Evolutionary conservation across 2,329 filamentous ascomycete species (phyloP).

Genomic region (Trichoderma atrobrunneum): DNA sequence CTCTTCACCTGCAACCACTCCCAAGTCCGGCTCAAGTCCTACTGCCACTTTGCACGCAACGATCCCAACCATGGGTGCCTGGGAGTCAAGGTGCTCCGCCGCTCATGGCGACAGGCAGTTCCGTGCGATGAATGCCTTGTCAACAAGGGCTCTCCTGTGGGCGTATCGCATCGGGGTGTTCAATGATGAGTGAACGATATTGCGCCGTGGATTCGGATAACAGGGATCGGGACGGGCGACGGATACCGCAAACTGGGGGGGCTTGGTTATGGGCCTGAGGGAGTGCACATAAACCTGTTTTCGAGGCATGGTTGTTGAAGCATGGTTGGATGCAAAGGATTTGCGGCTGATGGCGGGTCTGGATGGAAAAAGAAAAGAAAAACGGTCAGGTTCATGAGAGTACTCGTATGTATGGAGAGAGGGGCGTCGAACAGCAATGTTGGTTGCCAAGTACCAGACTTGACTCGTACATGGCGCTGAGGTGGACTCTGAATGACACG

Average conservation of each 20-base stretch:
- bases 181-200: neutral
- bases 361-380: neutral
- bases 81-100: conserved; percentile 62
- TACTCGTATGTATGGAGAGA: neutral
- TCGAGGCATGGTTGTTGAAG: neutral
- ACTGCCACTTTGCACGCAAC: conserved; percentile 74
- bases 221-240: neutral
- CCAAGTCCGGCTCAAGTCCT: conserved; percentile 57
- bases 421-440: neutral
- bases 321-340: neutral
- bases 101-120: conserved; percentile 56
- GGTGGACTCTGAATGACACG: neutral
- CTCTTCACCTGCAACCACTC: conserved; percentile 64
- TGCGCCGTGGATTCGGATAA: neutral
- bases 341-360: conserved; percentile 6
- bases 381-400: neutral
- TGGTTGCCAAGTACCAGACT: neutral
- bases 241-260: no score
- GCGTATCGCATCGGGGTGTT: neutral
- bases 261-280: neutral
- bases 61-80: conserved; percentile 68
- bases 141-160: neutral
- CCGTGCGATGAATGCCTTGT: conserved; percentile 49
- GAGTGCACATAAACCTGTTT: conserved; percentile 5
- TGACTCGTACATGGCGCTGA: neutral